Percentiles rank a stretch among this genome's conserved stretches.
Evolutionary conservation across 352 stramenopile genomes (phyloP).

Genomic region (Pythium phragmitis): DNA sequence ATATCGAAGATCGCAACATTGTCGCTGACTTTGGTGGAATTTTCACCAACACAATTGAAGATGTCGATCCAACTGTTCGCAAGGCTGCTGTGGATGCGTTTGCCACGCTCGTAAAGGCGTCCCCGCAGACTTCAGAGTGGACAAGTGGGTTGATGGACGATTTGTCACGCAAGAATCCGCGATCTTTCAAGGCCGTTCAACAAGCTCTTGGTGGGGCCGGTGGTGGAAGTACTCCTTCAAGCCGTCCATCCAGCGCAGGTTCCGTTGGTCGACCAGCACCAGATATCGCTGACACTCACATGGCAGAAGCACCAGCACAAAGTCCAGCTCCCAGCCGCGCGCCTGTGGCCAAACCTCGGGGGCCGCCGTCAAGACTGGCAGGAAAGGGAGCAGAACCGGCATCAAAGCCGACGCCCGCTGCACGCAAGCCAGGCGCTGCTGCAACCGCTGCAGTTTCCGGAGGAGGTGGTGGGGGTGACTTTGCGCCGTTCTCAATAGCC

Average conservation of each 20-base stretch:
- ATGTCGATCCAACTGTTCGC: conserved; percentile 77
- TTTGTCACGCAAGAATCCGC: conserved; percentile 66
- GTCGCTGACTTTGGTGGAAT: conserved; percentile 64
- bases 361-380: conserved; percentile 42
- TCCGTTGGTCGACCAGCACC: conserved; percentile 20
- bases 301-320: conserved; percentile 15
- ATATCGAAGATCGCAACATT: conserved; percentile 54
- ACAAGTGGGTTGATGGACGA: conserved; percentile 63
- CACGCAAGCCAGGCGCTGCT: conserved; percentile 19
- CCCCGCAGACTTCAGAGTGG: conserved; percentile 47
- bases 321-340: conserved; percentile 5
- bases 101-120: conserved; percentile 54
- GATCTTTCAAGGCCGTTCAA: conserved; percentile 68
- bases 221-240: conserved; percentile 27
- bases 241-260: conserved; percentile 32
- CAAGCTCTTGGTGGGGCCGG: conserved; percentile 36
- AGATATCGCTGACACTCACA: conserved; percentile 25
- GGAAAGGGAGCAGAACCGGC: conserved; percentile 32
- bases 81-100: conserved; percentile 75
- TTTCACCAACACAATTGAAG: conserved; percentile 65
- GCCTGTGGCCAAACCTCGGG: conserved; percentile 31
- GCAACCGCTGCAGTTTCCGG: neutral
- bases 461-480: conserved; percentile 41
- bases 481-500: conserved; percentile 61
- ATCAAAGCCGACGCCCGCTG: conserved; percentile 22